These are phyloP conservation scores for Mucor ambiguus DNA, from an alignment of 371 early-diverging fungal genomes.

Conservation along the genomic window DNA sequence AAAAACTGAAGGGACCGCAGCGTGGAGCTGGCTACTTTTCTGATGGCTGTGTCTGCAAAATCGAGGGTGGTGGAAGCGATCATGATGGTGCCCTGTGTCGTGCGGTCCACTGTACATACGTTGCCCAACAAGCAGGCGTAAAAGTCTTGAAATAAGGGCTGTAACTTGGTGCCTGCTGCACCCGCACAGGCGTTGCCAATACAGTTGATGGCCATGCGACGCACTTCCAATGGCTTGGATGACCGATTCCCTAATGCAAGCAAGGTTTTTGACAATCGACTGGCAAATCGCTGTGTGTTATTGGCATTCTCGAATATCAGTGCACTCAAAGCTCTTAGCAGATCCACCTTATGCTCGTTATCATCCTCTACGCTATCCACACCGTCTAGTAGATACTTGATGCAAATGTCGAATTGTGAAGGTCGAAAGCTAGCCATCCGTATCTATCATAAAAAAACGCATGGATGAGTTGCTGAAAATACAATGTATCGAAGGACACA, in stretches of 20 bases:
- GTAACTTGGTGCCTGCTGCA: conserved; percentile 43
- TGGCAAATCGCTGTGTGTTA: conserved; percentile 36
- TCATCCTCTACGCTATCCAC: conserved; percentile 24
- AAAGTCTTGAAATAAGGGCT: conserved; percentile 37
- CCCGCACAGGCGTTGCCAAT: conserved; percentile 59
- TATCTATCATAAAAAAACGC: conserved; percentile 22
- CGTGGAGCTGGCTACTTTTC: conserved; percentile 56
- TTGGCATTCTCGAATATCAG: conserved; percentile 51
- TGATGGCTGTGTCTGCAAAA: conserved; percentile 42
- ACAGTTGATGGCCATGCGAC: conserved; percentile 68
- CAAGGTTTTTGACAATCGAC: conserved; percentile 30
- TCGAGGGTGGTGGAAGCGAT: conserved; percentile 36
- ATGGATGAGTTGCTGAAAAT: background rate
- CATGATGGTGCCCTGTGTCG: conserved; percentile 39
- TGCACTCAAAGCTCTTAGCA: conserved; percentile 48
- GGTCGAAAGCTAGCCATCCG: conserved; percentile 37
- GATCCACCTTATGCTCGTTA: conserved; percentile 37
- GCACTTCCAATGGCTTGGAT: conserved; percentile 44
- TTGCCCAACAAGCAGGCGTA: conserved; percentile 52
- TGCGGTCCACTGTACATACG: conserved; percentile 34
- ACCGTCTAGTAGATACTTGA: conserved; percentile 38
- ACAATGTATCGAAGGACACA: background rate
- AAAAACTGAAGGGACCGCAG: conserved; percentile 53
- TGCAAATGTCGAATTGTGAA: conserved; percentile 37
- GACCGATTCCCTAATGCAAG: conserved; percentile 34